Conservation (phyloP, 176 grass and related monocot genomes). For the Zizania latifolia region DNA sequence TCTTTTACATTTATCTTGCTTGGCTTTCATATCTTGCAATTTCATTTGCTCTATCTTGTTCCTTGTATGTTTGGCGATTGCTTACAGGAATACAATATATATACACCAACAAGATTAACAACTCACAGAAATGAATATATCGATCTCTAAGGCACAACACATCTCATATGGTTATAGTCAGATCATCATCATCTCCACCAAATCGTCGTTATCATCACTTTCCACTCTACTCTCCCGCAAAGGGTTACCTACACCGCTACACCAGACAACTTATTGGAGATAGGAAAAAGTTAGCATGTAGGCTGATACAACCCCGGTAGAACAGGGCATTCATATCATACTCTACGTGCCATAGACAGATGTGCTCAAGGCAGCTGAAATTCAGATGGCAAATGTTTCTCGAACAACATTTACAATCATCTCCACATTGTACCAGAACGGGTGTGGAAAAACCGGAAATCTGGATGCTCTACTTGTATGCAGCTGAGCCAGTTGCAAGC, state of each 20-base stretch:
- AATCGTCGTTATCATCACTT: too few species aligned
- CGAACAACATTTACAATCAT: slow-evolving; percentile 62
- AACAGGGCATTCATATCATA: slow-evolving; percentile 25
- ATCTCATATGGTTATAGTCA: too few species aligned
- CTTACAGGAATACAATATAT: too few species aligned
- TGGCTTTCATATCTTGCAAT: too few species aligned
- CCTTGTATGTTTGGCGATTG: too few species aligned
- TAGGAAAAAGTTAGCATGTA: slow-evolving; percentile 3
- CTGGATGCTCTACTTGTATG: slow-evolving; percentile 74
- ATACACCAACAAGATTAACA: too few species aligned
- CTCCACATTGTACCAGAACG: slow-evolving; percentile 55
- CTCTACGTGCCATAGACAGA: background rate
- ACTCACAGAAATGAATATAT: too few species aligned
- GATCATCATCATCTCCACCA: too few species aligned
- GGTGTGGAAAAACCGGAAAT: slow-evolving; percentile 63
- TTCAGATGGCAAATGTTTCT: slow-evolving; percentile 2
- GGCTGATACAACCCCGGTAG: slow-evolving; percentile 30
- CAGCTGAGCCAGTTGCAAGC: slow-evolving; percentile 66
- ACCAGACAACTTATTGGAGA: slow-evolving; percentile 24
- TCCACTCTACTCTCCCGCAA: slow-evolving; percentile 19
- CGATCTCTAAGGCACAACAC: too few species aligned
- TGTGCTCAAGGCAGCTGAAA: background rate
- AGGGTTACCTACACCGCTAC: slow-evolving; percentile 29
- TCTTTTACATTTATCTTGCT: too few species aligned
- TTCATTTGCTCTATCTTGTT: too few species aligned